A percentile compares a stretch with the other conserved stretches of the same genome.
Evolutionary conservation across 2,329 filamentous ascomycete species (phyloP).

Genomic region (Xylariaceae sp.): DNA sequence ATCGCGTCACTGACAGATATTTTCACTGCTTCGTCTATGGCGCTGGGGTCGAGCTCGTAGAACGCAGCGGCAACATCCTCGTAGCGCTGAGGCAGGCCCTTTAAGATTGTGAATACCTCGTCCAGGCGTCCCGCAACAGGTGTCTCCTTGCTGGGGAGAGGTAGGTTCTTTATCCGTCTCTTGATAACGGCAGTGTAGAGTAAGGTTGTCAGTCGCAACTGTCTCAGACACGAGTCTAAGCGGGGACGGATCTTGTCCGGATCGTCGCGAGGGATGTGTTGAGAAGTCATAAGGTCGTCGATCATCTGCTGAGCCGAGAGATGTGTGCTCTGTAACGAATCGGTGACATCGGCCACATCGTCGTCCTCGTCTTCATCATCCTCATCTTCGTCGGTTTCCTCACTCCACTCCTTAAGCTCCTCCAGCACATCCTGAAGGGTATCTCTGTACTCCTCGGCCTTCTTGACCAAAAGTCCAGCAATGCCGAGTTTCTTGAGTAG

Average conservation of each 20-base stretch:
- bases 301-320: constrained; percentile 52
- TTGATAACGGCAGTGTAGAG: constrained; percentile 67
- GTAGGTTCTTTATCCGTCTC: constrained; percentile 59
- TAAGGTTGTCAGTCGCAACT: constrained; percentile 60
- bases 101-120: constrained; percentile 50
- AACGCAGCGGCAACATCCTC: constrained; percentile 67
- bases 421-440: constrained; percentile 76
- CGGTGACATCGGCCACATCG: constrained; percentile 37
- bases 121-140: constrained; percentile 45
- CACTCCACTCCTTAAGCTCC: constrained; percentile 84
- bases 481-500: constrained; percentile 62
- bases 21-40: constrained; percentile 55
- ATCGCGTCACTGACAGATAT: constrained; percentile 57
- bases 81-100: constrained; percentile 59
- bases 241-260: constrained; percentile 59
- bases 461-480: constrained; percentile 62
- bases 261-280: constrained; percentile 59
- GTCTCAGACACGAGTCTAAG: constrained; percentile 58
- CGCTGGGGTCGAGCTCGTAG: constrained; percentile 59
- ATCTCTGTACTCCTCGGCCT: constrained; percentile 68
- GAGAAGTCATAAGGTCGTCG: constrained; percentile 62
- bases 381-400: constrained; percentile 61
- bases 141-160: constrained; percentile 34
- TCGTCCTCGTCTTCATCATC: constrained; percentile 48
- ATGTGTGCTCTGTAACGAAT: constrained; percentile 31